Conservation (phyloP, 257 asterid genomes). For the Lithospermum erythrorhizon region DNA sequence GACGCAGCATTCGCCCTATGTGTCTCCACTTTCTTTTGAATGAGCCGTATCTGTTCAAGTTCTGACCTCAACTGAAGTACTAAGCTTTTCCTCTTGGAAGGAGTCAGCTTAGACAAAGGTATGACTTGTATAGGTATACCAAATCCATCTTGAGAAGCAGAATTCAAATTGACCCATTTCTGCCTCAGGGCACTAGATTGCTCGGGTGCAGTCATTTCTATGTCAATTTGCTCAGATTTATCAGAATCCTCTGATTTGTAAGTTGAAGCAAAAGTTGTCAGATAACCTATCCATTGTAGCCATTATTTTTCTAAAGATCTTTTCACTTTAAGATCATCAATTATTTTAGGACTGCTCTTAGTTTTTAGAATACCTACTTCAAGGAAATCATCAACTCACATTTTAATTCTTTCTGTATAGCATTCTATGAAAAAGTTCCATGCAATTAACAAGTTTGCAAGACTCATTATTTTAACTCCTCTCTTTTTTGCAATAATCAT, state of each 20-base stretch:
- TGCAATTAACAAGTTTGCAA: no score
- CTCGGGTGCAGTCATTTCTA: conserved; percentile 22
- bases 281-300: conserved; percentile 56
- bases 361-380: background rate
- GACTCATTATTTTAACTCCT: no score
- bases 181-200: conserved; percentile 39
- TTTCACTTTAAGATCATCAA: conserved; percentile 6
- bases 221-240: conserved; percentile 40
- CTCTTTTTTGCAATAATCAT: background rate
- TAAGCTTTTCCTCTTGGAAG: conserved; percentile 50
- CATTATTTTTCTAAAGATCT: conserved; percentile 22
- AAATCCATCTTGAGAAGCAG: conserved; percentile 58
- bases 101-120: conserved; percentile 43
- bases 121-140: conserved; percentile 58
- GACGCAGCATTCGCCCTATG: conserved; percentile 29
- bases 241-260: conserved; percentile 67
- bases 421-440: no score
- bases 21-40: conserved; percentile 41
- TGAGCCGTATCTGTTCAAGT: conserved; percentile 48
- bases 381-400: background rate
- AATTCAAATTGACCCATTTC: conserved; percentile 67
- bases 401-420: no score
- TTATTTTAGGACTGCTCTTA: no score
- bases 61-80: conserved; percentile 50
- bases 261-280: conserved; percentile 38